Evolutionary conservation across 441 rosid species (phyloP).

Genomic region (Viola pubescens): DNA sequence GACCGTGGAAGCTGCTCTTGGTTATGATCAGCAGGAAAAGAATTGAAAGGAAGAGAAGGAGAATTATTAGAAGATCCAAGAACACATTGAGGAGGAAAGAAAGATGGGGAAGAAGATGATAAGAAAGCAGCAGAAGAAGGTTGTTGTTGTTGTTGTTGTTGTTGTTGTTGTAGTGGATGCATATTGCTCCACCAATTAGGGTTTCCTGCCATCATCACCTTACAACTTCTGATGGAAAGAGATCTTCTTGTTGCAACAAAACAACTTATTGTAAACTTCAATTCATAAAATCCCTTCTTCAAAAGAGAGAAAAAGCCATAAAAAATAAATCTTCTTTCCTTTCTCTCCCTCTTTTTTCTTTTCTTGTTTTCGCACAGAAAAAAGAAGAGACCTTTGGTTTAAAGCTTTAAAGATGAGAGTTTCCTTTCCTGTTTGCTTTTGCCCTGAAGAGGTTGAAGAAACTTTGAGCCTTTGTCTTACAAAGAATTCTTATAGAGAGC

Average conservation of each 20-base stretch:
- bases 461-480: conserved; percentile 21
- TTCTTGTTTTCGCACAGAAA: conserved; percentile 36
- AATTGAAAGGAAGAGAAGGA: conserved; percentile 36
- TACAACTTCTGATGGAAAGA: conserved; percentile 12
- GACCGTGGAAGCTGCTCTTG: conserved; percentile 59
- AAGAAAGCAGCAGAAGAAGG: conserved; percentile 22
- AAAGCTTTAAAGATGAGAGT: conserved; percentile 18
- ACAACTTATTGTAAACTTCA: conserved; percentile 11
- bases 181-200: conserved; percentile 54
- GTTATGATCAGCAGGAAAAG: conserved; percentile 41
- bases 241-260: conserved; percentile 2
- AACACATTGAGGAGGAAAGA: conserved; percentile 29
- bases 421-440: conserved; percentile 29
- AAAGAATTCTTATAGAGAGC: conserved; percentile 37
- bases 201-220: conserved; percentile 67
- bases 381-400: conserved; percentile 22
- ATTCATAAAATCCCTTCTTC: conserved; percentile 12
- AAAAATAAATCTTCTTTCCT: not conserved
- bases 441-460: conserved; percentile 47
- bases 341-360: conserved; percentile 19
- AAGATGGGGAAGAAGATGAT: conserved; percentile 24
- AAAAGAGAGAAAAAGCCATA: conserved; percentile 3
- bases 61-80: conserved; percentile 30
- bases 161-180: conserved; percentile 39
- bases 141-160: conserved; percentile 22